phyloP scores from a whole-genome alignment of 129 eudicot genomes.

The Flaveria robusta region DNA sequence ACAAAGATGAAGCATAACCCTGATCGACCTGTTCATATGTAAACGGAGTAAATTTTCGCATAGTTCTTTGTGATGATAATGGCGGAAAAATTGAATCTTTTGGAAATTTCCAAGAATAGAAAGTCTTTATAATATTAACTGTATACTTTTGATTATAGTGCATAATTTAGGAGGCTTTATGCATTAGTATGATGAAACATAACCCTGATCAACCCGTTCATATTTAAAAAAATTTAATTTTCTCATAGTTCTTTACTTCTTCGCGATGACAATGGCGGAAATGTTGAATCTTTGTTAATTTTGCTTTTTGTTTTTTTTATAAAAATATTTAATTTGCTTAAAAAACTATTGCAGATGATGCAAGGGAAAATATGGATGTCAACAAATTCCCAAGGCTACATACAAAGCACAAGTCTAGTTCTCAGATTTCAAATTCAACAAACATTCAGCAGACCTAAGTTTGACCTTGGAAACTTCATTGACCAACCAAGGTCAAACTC shows the following conservation, averaged over 20 bases:
- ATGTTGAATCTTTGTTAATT: background rate
- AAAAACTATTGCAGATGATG: slow-evolving; percentile 63
- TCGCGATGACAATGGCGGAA: background rate
- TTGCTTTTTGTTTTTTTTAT: background rate
- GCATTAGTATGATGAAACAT: background rate
- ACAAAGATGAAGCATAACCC: too few species aligned
- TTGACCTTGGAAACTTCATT: slow-evolving; percentile 39
- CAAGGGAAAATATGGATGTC: slow-evolving; percentile 82
- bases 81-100: too few species aligned
- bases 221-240: too few species aligned
- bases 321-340: slow-evolving; percentile 8
- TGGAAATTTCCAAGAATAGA: too few species aligned
- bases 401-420: slow-evolving; percentile 64
- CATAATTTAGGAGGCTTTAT: background rate
- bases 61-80: too few species aligned
- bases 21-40: too few species aligned
- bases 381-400: slow-evolving; percentile 48
- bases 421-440: slow-evolving; percentile 65
- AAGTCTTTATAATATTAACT: too few species aligned
- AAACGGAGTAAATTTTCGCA: too few species aligned
- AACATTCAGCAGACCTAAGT: slow-evolving; percentile 34
- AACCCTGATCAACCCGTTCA: background rate
- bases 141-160: too few species aligned
- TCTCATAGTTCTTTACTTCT: too few species aligned
- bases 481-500: slow-evolving; percentile 62